A percentile compares a stretch with the other conserved stretches of the same genome.
Evolutionary conservation across 805 yeast species (phyloP).

Genomic region (Hagleromyces aurorensis): DNA sequence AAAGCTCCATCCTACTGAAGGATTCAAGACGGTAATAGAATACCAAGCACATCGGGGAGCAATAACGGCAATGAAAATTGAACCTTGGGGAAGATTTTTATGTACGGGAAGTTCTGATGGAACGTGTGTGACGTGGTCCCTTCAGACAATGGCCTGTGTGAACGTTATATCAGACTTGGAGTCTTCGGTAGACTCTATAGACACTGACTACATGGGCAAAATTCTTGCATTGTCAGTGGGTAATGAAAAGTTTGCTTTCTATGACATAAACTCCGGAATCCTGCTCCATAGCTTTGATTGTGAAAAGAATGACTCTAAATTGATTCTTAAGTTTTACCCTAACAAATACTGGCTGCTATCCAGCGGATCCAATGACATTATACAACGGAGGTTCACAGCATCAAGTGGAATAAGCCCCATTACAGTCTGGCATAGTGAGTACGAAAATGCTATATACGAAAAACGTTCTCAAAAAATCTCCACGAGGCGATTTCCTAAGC

Average conservation of each 20-base stretch:
- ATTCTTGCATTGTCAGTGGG: conserved; percentile 16
- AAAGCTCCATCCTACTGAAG: conserved; percentile 4
- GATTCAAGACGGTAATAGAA: conserved; percentile 12
- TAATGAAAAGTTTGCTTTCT: conserved; percentile 14
- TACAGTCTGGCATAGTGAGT: conserved; percentile 13
- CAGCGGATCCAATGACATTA: conserved; percentile 15
- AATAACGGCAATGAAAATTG: conserved; percentile 39
- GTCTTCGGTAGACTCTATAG: conserved; percentile 15
- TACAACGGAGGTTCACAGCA: conserved; percentile 11
- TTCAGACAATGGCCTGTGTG: conserved; percentile 13
- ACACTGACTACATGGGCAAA: conserved; percentile 20
- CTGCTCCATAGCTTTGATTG: conserved; percentile 4
- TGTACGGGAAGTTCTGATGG: conserved; percentile 41
- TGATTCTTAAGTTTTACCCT: conserved; percentile 21
- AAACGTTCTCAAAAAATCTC: no score
- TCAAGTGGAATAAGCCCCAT: conserved; percentile 7
- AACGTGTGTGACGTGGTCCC: conserved; percentile 21
- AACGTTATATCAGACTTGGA: conserved; percentile 12
- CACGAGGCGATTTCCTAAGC: no score
- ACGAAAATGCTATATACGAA: no score
- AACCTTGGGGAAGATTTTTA: conserved; percentile 44
- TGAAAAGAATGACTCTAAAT: conserved; percentile 7
- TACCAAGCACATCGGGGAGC: conserved; percentile 43
- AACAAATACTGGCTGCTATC: conserved; percentile 19
- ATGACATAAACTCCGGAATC: conserved; percentile 10